phyloP scores from a whole-genome alignment of 2,329 filamentous ascomycete genomes.

The Botrytis paeoniae region DNA sequence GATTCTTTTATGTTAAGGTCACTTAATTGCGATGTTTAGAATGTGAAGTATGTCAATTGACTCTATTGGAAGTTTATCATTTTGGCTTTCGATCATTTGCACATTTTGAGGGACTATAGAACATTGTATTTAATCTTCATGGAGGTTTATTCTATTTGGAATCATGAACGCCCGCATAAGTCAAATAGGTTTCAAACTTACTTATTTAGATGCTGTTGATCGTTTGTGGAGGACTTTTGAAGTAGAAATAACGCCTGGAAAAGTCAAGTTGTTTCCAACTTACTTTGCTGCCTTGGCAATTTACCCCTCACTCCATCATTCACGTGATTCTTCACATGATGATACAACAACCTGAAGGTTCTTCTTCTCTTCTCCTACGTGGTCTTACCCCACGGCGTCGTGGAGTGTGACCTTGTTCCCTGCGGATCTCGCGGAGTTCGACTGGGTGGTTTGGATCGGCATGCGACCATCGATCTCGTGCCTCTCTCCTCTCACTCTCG shows the following conservation, averaged over 20 bases:
- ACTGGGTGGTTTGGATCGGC: not conserved
- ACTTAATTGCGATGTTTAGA: not conserved
- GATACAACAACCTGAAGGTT: not conserved
- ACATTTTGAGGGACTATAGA: not conserved
- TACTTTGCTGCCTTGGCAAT: not conserved
- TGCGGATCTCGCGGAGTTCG: not conserved
- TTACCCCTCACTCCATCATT: not conserved
- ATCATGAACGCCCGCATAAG: not conserved
- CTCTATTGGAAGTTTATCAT: not conserved
- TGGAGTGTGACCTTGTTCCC: not conserved
- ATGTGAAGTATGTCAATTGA: not conserved
- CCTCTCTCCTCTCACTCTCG: not conserved
- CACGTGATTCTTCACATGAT: not conserved
- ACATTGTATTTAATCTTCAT: not conserved
- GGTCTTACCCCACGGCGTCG: not conserved
- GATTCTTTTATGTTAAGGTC: not conserved
- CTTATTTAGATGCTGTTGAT: not conserved
- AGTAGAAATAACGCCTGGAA: not conserved
- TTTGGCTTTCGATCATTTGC: not conserved
- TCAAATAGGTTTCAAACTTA: not conserved
- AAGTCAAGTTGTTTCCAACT: not conserved
- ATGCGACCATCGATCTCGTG: not conserved
- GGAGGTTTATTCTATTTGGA: not conserved
- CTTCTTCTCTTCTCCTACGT: not conserved
- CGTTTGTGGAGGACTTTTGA: not conserved